phyloP scores from a whole-genome alignment of 495 filamentous ascomycete species.

The Xylaria longipes region DNA sequence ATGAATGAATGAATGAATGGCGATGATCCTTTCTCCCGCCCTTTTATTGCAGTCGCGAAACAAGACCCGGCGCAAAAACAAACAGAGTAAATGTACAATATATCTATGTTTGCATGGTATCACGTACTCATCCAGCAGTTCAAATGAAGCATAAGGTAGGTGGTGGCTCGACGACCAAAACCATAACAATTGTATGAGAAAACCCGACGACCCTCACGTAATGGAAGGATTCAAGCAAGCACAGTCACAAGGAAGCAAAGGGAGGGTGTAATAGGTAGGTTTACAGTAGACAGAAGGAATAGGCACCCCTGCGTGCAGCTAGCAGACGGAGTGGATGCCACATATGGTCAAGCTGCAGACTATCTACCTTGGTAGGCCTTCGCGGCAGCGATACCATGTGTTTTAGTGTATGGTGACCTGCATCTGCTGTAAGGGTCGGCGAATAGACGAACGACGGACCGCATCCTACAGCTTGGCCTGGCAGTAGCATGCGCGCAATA shows the following conservation, averaged over 20 bases:
- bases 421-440: neutral
- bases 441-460: constrained; percentile 4
- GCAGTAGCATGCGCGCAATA: neutral
- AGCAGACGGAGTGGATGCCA: constrained; percentile 7
- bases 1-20: neutral
- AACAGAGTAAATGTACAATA: neutral
- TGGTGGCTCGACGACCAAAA: neutral
- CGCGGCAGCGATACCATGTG: neutral
- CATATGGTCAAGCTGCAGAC: constrained; percentile 4
- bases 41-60: neutral
- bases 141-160: neutral
- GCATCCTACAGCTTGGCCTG: constrained; percentile 8
- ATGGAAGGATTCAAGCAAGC: neutral
- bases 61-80: neutral
- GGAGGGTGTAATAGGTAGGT: neutral
- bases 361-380: neutral
- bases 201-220: neutral
- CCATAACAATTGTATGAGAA: neutral
- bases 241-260: constrained; percentile 1
- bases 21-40: neutral
- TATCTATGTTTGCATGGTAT: neutral
- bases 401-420: neutral
- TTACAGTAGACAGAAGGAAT: neutral
- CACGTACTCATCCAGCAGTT: neutral
- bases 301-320: constrained; percentile 6